Evolutionary conservation across 495 filamentous ascomycete genomes (phyloP).

Genomic region (Bacidia gigantensis): DNA sequence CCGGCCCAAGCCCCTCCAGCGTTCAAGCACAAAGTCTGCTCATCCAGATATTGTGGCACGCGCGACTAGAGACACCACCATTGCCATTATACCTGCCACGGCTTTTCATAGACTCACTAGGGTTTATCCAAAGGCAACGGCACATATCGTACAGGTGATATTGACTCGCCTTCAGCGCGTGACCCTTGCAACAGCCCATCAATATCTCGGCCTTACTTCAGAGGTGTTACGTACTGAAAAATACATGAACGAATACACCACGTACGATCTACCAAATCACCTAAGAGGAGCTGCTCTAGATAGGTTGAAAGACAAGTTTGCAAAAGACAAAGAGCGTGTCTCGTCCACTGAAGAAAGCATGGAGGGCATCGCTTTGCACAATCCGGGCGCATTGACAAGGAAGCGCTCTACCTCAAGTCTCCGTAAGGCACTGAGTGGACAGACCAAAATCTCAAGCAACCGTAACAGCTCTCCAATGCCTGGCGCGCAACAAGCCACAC

Average conservation of each 20-base stretch:
- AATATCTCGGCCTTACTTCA: slow-evolving; percentile 79
- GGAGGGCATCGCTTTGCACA: slow-evolving; percentile 94
- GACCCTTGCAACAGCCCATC: slow-evolving; percentile 83
- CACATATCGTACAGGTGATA: slow-evolving; percentile 96
- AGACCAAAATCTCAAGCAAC: slow-evolving; percentile 38
- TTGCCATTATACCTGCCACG: slow-evolving; percentile 93
- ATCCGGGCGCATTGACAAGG: slow-evolving; percentile 51
- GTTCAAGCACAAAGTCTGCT: slow-evolving; percentile 49
- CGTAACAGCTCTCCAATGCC: slow-evolving; percentile 14
- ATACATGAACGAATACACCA: slow-evolving; percentile 83
- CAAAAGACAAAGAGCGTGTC: slow-evolving; percentile 68
- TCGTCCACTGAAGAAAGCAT: slow-evolving; percentile 62
- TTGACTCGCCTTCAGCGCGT: slow-evolving; percentile 86
- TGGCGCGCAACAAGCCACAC: not conserved
- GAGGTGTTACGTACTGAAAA: slow-evolving; percentile 86
- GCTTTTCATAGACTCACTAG: slow-evolving; percentile 89
- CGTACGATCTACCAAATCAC: slow-evolving; percentile 82
- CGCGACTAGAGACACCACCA: slow-evolving; percentile 94
- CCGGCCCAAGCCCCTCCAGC: slow-evolving; percentile 5
- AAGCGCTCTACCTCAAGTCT: slow-evolving; percentile 60
- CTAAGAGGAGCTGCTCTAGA: slow-evolving; percentile 73
- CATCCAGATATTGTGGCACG: slow-evolving; percentile 95
- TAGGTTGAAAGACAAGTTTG: slow-evolving; percentile 86
- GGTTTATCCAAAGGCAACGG: slow-evolving; percentile 88
- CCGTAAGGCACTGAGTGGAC: slow-evolving; percentile 68